These are phyloP conservation scores for Mycena latifolia DNA, from an alignment of 768 basidiomycete species.

Conservation along the genomic window DNA sequence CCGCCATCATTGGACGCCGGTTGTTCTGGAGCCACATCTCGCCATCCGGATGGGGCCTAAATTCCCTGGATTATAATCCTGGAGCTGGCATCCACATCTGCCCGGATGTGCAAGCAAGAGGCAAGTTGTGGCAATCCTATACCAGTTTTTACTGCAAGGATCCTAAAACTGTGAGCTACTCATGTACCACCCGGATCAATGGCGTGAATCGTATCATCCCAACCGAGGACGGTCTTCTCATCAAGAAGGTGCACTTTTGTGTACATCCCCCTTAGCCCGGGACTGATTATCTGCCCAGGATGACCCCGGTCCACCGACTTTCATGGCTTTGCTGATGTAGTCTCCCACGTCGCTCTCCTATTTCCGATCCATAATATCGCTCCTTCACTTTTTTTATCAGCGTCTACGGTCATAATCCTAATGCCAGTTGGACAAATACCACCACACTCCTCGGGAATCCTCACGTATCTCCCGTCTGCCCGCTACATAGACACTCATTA, in stretches of 20 bases:
- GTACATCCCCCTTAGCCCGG: neutral
- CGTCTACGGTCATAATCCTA: neutral
- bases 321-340: constrained; percentile 26
- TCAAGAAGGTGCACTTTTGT: constrained; percentile 15
- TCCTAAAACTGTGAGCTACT: constrained; percentile 4
- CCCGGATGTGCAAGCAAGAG: neutral
- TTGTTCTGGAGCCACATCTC: constrained; percentile 18
- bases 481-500: constrained; percentile 6
- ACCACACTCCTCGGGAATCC: constrained; percentile 7
- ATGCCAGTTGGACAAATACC: neutral
- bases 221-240: constrained; percentile 22
- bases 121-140: neutral
- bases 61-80: constrained; percentile 18
- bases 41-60: constrained; percentile 9
- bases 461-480: neutral
- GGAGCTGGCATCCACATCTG: constrained; percentile 6
- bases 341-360: no score
- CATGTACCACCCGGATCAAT: neutral
- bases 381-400: no score
- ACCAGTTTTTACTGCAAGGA: neutral
- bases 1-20: constrained; percentile 20
- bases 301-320: neutral
- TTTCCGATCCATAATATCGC: no score
- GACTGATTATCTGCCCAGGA: constrained; percentile 4
- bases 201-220: constrained; percentile 8